Base-by-base conservation (phyloP, 1,284 basidiomycete species). In the Stygiomarasmius scandens region DNA sequence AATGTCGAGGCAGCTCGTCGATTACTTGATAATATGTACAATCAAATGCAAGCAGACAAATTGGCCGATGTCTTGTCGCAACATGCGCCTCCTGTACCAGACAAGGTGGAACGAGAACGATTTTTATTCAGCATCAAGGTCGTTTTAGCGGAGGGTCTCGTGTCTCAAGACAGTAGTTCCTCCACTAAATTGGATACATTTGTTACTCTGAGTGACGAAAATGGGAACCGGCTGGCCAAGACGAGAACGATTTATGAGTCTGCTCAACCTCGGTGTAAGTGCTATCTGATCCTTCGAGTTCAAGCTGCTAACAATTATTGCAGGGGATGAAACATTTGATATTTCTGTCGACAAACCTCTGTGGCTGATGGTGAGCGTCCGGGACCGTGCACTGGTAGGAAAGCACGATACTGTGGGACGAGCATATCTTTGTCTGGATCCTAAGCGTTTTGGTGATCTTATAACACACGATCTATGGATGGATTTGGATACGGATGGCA, bases 301-400 rank as follows among this genome's bases (percentile, higher is more conserved):
- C n/a, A n/a, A n/a, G n/a, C n/a, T n/a, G n/a, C n/a, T n/a, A n/a
- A n/a, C n/a, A n/a, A n/a, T 58, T 45, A 54, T 53, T 58, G 8
- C 62, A 93, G 91, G 92, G 97, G 95, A 98, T 63, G 96, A 99
- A 71, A 95, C 93, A 0, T 95, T 98, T 65, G 97, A 99, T 71
- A 83, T 99, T 10, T 92, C 95, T 0, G 90, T 98, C 2, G 88
- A 93, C 44, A 89, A 89, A 64, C 82, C 90, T 2, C 81, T 98
- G 16, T 99, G 97, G 97, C 79, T 99, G 51, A 97, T 98, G 86
- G 90, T 95, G 47, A 97, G 95, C 49, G 85, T 99, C 24, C 90
- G 95, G 63, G 93, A 98, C 68, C 88, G 96, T 9, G 90, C 90
- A 23, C 74, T 97, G 32, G 82, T 96, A 3, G 93, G 93, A 27